phyloP scores from a whole-genome alignment of 495 filamentous ascomycete genomes.

The Durotheca rogersii region DNA sequence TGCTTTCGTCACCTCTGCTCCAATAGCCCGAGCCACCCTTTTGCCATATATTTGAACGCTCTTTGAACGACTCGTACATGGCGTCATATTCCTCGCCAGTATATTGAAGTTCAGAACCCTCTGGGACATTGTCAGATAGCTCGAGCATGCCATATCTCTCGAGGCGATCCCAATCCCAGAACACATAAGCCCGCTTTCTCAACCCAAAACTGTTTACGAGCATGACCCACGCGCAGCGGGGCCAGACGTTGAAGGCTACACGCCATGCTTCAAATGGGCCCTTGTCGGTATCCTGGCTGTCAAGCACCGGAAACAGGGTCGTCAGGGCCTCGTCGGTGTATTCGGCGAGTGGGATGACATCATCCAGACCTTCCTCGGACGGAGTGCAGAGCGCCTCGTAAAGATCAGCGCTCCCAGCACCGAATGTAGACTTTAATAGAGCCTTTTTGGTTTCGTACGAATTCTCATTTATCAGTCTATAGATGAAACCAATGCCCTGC shows the following conservation, averaged over 20 bases:
- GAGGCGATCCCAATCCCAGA: conserved; percentile 19
- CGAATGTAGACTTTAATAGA: conserved; percentile 19
- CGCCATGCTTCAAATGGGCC: conserved; percentile 23
- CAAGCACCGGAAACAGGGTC: conserved; percentile 9
- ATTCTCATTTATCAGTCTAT: conserved; percentile 16
- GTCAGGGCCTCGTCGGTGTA: conserved; percentile 13
- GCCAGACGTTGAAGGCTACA: conserved; percentile 16
- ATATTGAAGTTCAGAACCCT: conserved; percentile 17
- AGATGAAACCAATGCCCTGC: conserved; percentile 15
- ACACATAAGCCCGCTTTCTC: conserved; percentile 17
- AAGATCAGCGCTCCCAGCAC: conserved; percentile 11
- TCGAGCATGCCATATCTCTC: conserved; percentile 11
- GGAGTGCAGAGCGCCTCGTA: conserved; percentile 12
- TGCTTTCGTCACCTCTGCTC: conserved; percentile 21
- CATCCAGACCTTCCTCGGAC: conserved; percentile 4
- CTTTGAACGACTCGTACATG: conserved; percentile 17
- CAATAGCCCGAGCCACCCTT: conserved; percentile 20
- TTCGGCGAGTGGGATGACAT: conserved; percentile 5
- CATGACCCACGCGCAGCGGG: conserved; percentile 11
- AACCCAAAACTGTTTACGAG: conserved; percentile 15
- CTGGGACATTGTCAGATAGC: conserved; percentile 14
- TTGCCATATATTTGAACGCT: conserved; percentile 17
- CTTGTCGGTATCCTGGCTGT: conserved; percentile 15
- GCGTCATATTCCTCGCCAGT: conserved; percentile 1
- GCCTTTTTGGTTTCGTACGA: conserved; percentile 20